A percentile compares a stretch with the other conserved stretches of the same genome.
Evolutionary conservation across 768 basidiomycete species (phyloP).

Genomic region (Pilatotrama ljubarskyi): DNA sequence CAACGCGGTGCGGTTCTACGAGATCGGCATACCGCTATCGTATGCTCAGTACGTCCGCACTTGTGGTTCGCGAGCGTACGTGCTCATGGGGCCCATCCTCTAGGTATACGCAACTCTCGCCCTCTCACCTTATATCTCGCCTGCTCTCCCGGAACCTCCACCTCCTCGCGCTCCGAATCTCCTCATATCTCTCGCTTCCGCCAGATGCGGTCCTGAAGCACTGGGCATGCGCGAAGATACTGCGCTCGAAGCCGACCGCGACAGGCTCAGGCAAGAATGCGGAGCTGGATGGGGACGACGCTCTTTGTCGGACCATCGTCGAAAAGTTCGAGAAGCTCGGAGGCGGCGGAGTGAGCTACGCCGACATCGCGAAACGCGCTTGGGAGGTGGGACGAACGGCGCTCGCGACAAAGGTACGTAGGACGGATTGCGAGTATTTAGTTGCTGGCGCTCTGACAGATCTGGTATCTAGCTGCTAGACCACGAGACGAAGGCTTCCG

Average conservation of each 20-base stretch:
- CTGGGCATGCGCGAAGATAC: conserved; percentile 94
- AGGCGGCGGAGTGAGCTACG: conserved; percentile 81
- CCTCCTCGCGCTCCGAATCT: conserved; percentile 88
- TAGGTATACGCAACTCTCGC: conserved; percentile 83
- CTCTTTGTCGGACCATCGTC: conserved; percentile 80
- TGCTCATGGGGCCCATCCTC: neutral
- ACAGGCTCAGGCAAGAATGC: conserved; percentile 53
- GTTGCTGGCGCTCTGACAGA: neutral
- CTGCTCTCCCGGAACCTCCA: conserved; percentile 88
- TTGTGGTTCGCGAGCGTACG: neutral
- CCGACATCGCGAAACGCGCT: conserved; percentile 90
- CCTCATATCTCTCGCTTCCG: conserved; percentile 77
- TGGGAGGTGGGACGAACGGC: conserved; percentile 85
- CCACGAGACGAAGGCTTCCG: conserved; percentile 81
- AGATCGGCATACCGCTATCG: conserved; percentile 91
- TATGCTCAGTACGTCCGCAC: conserved; percentile 72
- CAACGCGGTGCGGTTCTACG: conserved; percentile 88
- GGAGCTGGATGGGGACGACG: conserved; percentile 69
- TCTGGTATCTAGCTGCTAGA: conserved; percentile 69
- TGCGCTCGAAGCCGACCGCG: conserved; percentile 61
- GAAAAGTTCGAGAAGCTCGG: conserved; percentile 87
- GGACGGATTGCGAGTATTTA: neutral
- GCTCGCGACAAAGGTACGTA: conserved; percentile 77
- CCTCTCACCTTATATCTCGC: conserved; percentile 76
- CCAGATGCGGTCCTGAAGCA: conserved; percentile 89